Evolutionary conservation across 2,329 filamentous ascomycete species (phyloP), one percentile per base, ranked within the genome.

Genomic region (Pseudogymnoascus sp.): DNA sequence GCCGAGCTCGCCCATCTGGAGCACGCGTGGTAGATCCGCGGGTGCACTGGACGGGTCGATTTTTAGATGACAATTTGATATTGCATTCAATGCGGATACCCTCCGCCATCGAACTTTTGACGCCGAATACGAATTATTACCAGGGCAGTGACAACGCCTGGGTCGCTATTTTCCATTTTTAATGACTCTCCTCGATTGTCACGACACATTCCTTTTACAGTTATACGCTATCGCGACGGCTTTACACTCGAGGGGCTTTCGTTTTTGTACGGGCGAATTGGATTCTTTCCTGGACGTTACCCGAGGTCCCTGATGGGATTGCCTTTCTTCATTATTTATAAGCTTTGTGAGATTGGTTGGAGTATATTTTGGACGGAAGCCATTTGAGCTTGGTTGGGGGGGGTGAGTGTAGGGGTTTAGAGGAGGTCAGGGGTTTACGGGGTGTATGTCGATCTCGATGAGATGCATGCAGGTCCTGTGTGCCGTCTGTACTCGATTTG

Each of bases 21-120:
- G 53, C 35, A 66, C 63, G 60, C 44, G 68, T 70, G 71, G 72
- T 74, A 71, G 72, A 74, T 72, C 72, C 70, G 67, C 64, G 66
- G 61, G 64, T 64, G 63, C 47, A 33, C n/a, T n/a, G 6, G 21
- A 26, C 44, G 35, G 35, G 14, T 21, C 7, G 38, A 50, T 38
- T 31, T 50, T 42, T 31, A 44, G 33, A 62, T 50, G 35, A 47
- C 70, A 72, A 73, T 74, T 74, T 73, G 72, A 74, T 71, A 74
- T 74, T 74, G 72, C 71, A 72, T 74, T 74, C 72, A 66, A 71
- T 72, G 72, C 73, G 71, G 69, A 74, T 73, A 73, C 72, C 71
- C 65, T 65, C 61, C 65, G 68, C 66, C 66, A 65, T 69, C 70
- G 66, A 66, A 61, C 67, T 70, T 50, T 56, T 56, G 47, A 73